These are phyloP conservation scores for Gyromitra esculenta DNA, from an alignment of 2,329 filamentous ascomycete genomes.

Conservation along the genomic window DNA sequence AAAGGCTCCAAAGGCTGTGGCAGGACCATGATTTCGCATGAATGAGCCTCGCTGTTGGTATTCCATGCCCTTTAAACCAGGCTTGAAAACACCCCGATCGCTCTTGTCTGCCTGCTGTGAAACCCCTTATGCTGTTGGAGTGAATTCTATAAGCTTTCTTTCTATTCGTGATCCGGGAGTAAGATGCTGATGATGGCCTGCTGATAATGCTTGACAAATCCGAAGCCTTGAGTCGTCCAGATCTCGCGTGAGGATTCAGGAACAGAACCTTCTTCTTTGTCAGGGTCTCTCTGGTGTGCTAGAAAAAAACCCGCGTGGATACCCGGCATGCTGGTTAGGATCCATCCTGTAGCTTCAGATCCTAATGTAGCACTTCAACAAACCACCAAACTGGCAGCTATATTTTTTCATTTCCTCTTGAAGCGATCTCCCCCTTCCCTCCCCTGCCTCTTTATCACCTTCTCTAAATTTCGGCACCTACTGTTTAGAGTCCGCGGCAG, in stretches of 20 bases:
- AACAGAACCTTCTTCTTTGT: constrained; percentile 5
- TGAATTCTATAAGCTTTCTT: constrained; percentile 20
- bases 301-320: constrained; percentile 1
- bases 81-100: neutral
- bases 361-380: constrained; percentile 8
- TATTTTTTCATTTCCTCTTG: constrained; percentile 16
- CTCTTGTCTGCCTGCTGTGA: constrained; percentile 20
- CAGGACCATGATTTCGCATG: constrained; percentile 28
- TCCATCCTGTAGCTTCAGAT: constrained; percentile 13
- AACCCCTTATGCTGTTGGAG: constrained; percentile 4
- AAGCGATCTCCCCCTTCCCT: neutral
- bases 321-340: neutral
- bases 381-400: constrained; percentile 7
- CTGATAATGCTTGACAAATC: constrained; percentile 28
- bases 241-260: constrained; percentile 1
- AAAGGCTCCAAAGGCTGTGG: constrained; percentile 29
- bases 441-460: constrained; percentile 7
- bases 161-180: constrained; percentile 18
- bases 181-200: constrained; percentile 34
- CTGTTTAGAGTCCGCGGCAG: constrained; percentile 18
- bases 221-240: constrained; percentile 3
- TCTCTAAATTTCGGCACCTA: constrained; percentile 13
- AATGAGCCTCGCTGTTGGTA: constrained; percentile 24
- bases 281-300: constrained; percentile 2
- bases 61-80: constrained; percentile 5